These are phyloP conservation scores for Solanum stenotomum DNA, from an alignment of 257 asterid species.

Conservation along the genomic window DNA sequence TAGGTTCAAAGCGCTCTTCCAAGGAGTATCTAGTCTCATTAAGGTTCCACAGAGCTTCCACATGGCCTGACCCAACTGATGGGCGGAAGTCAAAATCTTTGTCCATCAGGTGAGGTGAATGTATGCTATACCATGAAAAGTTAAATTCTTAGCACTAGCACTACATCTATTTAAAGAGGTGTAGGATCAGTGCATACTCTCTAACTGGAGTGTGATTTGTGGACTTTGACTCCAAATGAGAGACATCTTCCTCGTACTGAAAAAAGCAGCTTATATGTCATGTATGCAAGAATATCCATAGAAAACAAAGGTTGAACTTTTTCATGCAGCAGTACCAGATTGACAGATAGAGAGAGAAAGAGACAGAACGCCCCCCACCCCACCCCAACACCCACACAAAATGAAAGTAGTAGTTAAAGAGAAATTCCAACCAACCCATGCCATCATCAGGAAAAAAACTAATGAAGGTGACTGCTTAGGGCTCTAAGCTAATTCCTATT, in stretches of 20 bases:
- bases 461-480: background rate
- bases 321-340: background rate
- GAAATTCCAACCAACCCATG: background rate
- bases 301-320: background rate
- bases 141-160: background rate
- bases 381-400: background rate
- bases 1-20: conserved; percentile 48
- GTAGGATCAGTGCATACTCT: conserved; percentile 42
- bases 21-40: conserved; percentile 29
- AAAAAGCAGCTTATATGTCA: background rate
- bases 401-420: background rate
- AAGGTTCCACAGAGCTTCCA: conserved; percentile 26
- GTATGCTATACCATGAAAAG: conserved; percentile 40
- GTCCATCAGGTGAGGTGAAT: conserved; percentile 27
- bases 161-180: background rate
- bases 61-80: conserved; percentile 10
- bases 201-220: conserved; percentile 44
- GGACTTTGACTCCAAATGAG: conserved; percentile 21
- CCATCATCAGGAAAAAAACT: background rate
- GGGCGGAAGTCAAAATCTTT: conserved; percentile 13
- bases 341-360: background rate
- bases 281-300: background rate
- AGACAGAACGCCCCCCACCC: background rate
- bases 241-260: conserved; percentile 14
- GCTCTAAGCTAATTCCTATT: background rate